A percentile compares a stretch with the other conserved stretches of the same genome.
Conservation (phyloP, 1,284 basidiomycete genomes). For the Marasmius oreades region DNA sequence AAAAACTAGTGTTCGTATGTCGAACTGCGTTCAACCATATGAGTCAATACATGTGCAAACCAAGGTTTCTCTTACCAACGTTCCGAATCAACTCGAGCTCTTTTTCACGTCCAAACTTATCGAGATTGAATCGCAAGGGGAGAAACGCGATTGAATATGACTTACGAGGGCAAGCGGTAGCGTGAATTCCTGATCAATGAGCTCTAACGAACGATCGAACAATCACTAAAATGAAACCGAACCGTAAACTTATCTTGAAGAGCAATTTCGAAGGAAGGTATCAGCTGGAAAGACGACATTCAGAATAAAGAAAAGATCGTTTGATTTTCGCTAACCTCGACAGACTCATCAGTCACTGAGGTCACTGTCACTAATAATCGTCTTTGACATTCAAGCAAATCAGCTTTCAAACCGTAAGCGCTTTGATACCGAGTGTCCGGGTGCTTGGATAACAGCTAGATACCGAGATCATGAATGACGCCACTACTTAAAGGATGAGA, state of each 20-base stretch:
- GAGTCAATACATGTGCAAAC: neutral
- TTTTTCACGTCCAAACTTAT: slow-evolving; percentile 64
- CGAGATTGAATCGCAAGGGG: slow-evolving; percentile 8
- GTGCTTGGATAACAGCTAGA: slow-evolving; percentile 57
- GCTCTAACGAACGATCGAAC: neutral
- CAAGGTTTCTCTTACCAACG: slow-evolving; percentile 45
- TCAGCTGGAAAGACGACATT: slow-evolving; percentile 40
- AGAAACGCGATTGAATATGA: neutral
- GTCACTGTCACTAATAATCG: slow-evolving; percentile 56
- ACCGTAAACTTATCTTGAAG: slow-evolving; percentile 60
- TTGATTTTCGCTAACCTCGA: slow-evolving; percentile 39
- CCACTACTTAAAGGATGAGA: neutral
- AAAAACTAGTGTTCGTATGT: slow-evolving; percentile 60
- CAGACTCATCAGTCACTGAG: slow-evolving; percentile 50
- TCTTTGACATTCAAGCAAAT: slow-evolving; percentile 63
- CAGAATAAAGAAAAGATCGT: slow-evolving; percentile 5
- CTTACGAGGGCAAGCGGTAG: slow-evolving; percentile 60
- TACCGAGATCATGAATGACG: neutral
- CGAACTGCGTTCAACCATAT: slow-evolving; percentile 33
- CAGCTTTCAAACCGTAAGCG: slow-evolving; percentile 61
- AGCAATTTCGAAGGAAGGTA: slow-evolving; percentile 63
- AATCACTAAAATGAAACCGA: slow-evolving; percentile 15
- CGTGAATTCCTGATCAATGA: slow-evolving; percentile 51
- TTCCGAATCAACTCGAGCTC: slow-evolving; percentile 63
- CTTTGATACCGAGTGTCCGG: slow-evolving; percentile 67